phyloP scores from a whole-genome alignment of 192 early-diverging fungal genomes.

The Coemansia aciculifera region DNA sequence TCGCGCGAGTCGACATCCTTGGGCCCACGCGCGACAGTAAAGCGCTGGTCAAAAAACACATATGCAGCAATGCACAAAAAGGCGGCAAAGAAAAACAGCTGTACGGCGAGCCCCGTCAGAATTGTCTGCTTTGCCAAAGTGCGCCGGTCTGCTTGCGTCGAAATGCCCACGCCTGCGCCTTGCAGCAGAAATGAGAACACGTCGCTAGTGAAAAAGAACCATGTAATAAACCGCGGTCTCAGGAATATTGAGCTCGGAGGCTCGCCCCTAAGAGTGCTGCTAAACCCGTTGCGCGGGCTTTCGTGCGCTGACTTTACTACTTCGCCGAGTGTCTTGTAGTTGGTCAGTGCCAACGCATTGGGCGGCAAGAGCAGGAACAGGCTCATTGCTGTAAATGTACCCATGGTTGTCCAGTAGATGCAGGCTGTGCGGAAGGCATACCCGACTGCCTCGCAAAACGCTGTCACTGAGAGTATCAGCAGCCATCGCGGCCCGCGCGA shows the following conservation, averaged over 20 bases:
- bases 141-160: constrained; percentile 11
- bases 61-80: constrained; percentile 18
- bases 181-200: constrained; percentile 35
- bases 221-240: constrained; percentile 29
- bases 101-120: constrained; percentile 26
- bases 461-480: constrained; percentile 12
- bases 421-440: constrained; percentile 32
- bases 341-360: constrained; percentile 37
- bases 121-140: constrained; percentile 26
- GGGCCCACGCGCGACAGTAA: constrained; percentile 7
- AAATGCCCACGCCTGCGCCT: constrained; percentile 28
- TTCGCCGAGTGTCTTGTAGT: constrained; percentile 39
- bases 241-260: constrained; percentile 5
- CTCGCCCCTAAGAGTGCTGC: background rate
- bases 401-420: constrained; percentile 24
- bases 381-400: constrained; percentile 23
- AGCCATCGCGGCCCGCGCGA: constrained; percentile 12
- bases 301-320: constrained; percentile 9
- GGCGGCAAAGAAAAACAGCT: constrained; percentile 19
- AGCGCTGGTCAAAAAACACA: background rate
- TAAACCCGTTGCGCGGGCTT: background rate
- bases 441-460: constrained; percentile 29
- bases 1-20: background rate
- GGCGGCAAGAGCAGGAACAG: constrained; percentile 41
- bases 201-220: constrained; percentile 43